Percentiles rank a stretch among this genome's conserved stretches.
Evolutionary conservation across 352 stramenopile genomes (phyloP).

Genomic region (Thraustochytrium sp.): DNA sequence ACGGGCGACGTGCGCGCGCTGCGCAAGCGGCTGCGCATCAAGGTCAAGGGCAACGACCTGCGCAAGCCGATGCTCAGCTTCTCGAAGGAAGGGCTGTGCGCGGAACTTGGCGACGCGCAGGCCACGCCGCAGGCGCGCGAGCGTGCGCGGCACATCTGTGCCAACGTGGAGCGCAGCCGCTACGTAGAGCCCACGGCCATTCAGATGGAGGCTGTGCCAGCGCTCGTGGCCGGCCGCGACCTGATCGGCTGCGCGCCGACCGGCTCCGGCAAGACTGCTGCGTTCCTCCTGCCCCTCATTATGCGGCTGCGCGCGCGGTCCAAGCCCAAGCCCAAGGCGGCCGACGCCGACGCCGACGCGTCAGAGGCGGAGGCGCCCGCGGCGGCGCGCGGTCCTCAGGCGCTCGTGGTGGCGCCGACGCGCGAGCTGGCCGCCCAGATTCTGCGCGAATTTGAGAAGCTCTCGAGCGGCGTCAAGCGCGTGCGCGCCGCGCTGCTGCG

Average conservation of each 20-base stretch:
- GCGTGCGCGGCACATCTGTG: neutral
- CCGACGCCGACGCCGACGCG: slow-evolving; percentile 40
- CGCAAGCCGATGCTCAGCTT: slow-evolving; percentile 33
- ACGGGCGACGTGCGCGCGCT: neutral
- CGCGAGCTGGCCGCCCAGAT: slow-evolving; percentile 95
- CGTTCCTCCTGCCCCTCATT: slow-evolving; percentile 91
- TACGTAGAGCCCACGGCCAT: slow-evolving; percentile 99
- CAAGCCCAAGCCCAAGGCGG: slow-evolving; percentile 50
- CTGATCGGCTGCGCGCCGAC: slow-evolving; percentile 92
- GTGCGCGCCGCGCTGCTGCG: neutral
- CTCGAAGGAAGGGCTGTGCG: neutral
- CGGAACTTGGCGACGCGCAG: neutral
- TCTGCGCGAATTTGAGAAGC: slow-evolving; percentile 82
- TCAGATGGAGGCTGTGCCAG: slow-evolving; percentile 94
- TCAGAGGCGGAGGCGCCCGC: slow-evolving; percentile 40
- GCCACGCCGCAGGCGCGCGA: too few relatives aligned
- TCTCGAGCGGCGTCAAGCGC: slow-evolving; percentile 63
- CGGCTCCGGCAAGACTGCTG: slow-evolving; percentile 84
- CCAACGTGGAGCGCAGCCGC: slow-evolving; percentile 47
- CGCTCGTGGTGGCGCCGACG: slow-evolving; percentile 90
- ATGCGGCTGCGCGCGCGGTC: slow-evolving; percentile 59
- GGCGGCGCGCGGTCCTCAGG: slow-evolving; percentile 53
- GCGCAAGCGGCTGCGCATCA: slow-evolving; percentile 29
- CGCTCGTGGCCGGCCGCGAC: slow-evolving; percentile 77
- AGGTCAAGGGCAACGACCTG: neutral